Evolutionary conservation across 2,329 filamentous ascomycete genomes (phyloP).

Genomic region (Coniochaeta prunicola): DNA sequence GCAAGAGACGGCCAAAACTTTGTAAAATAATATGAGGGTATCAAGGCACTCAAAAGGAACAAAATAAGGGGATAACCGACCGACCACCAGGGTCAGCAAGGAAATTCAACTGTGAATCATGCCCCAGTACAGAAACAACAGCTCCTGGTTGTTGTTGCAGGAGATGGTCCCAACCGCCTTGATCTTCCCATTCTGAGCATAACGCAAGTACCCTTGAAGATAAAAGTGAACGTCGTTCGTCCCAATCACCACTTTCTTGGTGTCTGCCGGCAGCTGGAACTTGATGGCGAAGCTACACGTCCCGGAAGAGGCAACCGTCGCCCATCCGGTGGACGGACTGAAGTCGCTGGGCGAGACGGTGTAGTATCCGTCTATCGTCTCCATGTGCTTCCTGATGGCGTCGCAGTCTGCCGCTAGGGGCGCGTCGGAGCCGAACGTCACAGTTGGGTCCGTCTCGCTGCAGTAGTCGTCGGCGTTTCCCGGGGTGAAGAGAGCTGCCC

Average conservation of each 20-base stretch:
- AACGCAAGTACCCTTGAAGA: conserved; percentile 1
- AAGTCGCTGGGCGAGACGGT: conserved; percentile 1
- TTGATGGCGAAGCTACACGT: conserved; percentile 4
- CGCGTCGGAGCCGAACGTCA: background rate
- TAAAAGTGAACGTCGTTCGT: conserved; percentile 6
- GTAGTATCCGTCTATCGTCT: background rate
- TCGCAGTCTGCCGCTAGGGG: conserved; percentile 5
- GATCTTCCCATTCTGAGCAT: conserved; percentile 5
- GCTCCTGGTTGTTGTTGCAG: conserved; percentile 1
- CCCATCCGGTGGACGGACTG: conserved; percentile 1
- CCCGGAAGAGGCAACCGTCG: conserved; percentile 1
- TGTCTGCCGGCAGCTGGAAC: conserved; percentile 2
- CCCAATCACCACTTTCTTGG: conserved; percentile 2
- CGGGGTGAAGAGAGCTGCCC: background rate
- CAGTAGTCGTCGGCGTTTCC: conserved; percentile 1
- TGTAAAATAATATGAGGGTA: background rate
- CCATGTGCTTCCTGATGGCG: background rate
- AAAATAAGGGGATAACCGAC: background rate
- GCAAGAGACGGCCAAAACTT: background rate
- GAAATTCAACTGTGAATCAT: background rate
- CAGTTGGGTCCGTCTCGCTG: conserved; percentile 1
- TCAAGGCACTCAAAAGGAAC: background rate
- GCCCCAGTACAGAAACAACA: background rate
- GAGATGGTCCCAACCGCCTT: background rate
- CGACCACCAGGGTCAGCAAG: background rate